phyloP scores from a whole-genome alignment of 495 filamentous ascomycete genomes.

The Penicillium riverlandense region DNA sequence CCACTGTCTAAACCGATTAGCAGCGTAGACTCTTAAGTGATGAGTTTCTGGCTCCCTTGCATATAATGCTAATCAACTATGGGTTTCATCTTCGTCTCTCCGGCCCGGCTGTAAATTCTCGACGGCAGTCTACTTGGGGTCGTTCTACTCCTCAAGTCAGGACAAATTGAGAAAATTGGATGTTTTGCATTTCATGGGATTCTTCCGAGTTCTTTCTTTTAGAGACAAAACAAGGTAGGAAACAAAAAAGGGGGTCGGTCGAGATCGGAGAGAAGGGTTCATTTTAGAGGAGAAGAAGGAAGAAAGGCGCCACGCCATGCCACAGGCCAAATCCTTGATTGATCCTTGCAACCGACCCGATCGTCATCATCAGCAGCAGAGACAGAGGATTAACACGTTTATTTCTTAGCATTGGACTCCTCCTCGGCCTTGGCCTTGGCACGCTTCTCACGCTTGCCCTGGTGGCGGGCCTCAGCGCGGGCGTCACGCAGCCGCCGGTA shows the following conservation, averaged over 20 bases:
- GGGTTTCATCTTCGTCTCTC: too few relatives aligned
- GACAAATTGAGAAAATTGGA: constrained; percentile 25
- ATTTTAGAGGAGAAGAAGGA: constrained; percentile 20
- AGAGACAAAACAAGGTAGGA: constrained; percentile 22
- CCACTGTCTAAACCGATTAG: too few relatives aligned
- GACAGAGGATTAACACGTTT: constrained; percentile 45
- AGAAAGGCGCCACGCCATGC: constrained; percentile 33
- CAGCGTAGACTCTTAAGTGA: too few relatives aligned
- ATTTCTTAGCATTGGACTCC: constrained; percentile 84
- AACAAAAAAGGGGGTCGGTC: constrained; percentile 9
- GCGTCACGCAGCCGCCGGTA: constrained; percentile 81
- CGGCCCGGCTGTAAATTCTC: too few relatives aligned
- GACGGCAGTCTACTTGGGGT: too few relatives aligned
- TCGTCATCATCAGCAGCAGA: constrained; percentile 44
- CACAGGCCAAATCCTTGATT: constrained; percentile 34
- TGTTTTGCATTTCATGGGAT: constrained; percentile 38
- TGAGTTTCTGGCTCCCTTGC: too few relatives aligned
- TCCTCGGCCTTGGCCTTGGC: constrained; percentile 88
- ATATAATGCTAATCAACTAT: too few relatives aligned
- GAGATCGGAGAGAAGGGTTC: constrained; percentile 15
- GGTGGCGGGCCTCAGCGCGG: constrained; percentile 72
- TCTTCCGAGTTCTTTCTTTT: constrained; percentile 36
- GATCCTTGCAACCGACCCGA: constrained; percentile 33
- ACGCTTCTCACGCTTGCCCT: constrained; percentile 87
- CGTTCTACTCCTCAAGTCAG: not conserved